A percentile compares a stretch with the other conserved stretches of the same genome.
These are phyloP conservation scores for Remersonia thermophila DNA, from an alignment of 2,329 filamentous ascomycete genomes.

Conservation along the genomic window DNA sequence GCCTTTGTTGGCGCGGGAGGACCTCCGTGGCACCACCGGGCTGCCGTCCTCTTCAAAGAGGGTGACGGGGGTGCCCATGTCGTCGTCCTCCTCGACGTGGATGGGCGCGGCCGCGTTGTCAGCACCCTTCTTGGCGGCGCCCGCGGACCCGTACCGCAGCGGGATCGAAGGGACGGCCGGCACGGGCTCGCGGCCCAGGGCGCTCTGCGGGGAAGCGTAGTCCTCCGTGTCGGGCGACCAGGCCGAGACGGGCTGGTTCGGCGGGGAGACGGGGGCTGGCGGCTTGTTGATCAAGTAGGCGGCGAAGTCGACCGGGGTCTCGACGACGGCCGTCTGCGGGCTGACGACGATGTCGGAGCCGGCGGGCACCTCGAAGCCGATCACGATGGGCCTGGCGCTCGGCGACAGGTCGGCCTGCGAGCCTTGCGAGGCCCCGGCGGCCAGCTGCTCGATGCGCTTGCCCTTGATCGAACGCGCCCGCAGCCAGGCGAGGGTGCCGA, in stretches of 20 bases:
- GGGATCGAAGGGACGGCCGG: constrained; percentile 52
- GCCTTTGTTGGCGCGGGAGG: constrained; percentile 25
- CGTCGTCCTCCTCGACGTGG: constrained; percentile 34
- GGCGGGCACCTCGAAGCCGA: constrained; percentile 55
- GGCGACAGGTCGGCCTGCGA: constrained; percentile 46
- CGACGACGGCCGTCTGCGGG: constrained; percentile 35
- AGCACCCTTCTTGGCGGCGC: constrained; percentile 5
- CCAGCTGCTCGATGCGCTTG: constrained; percentile 18
- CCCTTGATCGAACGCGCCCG: constrained; percentile 27
- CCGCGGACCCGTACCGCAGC: constrained; percentile 12
- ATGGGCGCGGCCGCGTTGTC: constrained; percentile 9
- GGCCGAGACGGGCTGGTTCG: constrained; percentile 31
- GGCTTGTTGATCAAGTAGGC: constrained; percentile 9
- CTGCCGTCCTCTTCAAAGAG: constrained; percentile 59
- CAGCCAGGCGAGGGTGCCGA: constrained; percentile 47
- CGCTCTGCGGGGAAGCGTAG: constrained; percentile 26
- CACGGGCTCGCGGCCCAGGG: constrained; percentile 18
- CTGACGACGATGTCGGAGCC: constrained; percentile 36
- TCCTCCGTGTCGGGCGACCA: constrained; percentile 53
- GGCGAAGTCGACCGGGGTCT: constrained; percentile 27
- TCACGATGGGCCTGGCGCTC: constrained; percentile 58
- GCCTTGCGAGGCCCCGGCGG: constrained; percentile 14
- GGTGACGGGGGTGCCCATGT: constrained; percentile 46
- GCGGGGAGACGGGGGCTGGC: constrained; percentile 21
- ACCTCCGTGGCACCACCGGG: constrained; percentile 27